Evolutionary conservation across 2,329 filamentous ascomycete species (phyloP).

Genomic region (Parafenestella ontariensis): DNA sequence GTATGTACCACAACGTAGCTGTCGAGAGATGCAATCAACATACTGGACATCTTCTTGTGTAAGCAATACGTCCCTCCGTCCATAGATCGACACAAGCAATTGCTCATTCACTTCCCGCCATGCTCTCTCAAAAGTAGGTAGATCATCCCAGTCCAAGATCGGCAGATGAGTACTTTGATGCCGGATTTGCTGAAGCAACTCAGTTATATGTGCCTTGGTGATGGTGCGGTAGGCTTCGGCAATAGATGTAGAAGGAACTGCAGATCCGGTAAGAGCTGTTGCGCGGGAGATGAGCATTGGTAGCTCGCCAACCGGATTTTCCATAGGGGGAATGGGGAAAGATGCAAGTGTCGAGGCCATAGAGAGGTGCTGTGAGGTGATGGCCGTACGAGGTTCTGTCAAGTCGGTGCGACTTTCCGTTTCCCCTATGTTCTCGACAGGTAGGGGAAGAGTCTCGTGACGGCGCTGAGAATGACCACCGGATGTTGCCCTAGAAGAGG

Average conservation of each 20-base stretch:
- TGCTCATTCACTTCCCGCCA: constrained; percentile 27
- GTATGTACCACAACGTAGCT: background rate
- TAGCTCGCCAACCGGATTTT: constrained; percentile 10
- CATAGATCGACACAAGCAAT: constrained; percentile 24
- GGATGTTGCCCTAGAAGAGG: background rate
- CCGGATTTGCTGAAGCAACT: constrained; percentile 16
- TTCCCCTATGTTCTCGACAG: background rate
- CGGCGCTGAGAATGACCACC: background rate
- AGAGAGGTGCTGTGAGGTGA: background rate
- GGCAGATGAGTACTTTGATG: constrained; percentile 12
- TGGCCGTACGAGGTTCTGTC: background rate
- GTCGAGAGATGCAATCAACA: constrained; percentile 20
- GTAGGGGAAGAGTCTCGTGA: background rate
- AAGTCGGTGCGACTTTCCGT: too few species aligned
- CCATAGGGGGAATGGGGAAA: constrained; percentile 16
- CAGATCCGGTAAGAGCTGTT: background rate
- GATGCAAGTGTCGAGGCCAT: background rate
- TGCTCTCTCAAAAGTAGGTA: constrained; percentile 15
- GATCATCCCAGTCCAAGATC: constrained; percentile 2
- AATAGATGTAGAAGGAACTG: background rate
- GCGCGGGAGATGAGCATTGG: background rate
- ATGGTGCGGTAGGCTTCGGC: constrained; percentile 11
- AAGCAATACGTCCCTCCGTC: constrained; percentile 18
- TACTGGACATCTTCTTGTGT: constrained; percentile 14
- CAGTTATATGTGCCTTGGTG: background rate